Evolutionary conservation across 129 eudicot genomes (phyloP).

Genomic region (Cynara cardunculus): DNA sequence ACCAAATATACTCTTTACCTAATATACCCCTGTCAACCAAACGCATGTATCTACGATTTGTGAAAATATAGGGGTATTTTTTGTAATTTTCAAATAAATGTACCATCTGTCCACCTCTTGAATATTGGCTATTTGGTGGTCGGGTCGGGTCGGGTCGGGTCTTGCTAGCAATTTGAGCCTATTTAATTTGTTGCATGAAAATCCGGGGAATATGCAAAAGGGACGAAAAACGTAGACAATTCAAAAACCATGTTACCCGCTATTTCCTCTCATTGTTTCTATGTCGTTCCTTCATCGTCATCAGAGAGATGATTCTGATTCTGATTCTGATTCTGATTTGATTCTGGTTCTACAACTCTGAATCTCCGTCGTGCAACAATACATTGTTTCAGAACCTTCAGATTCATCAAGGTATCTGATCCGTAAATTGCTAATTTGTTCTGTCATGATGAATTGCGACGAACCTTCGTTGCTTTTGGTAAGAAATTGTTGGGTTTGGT

Average conservation of each 20-base stretch:
- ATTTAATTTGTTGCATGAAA: slow-evolving; percentile 20
- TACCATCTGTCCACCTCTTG: neutral
- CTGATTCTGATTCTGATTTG: slow-evolving; percentile 11
- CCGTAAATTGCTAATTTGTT: neutral
- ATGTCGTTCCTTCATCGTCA: slow-evolving; percentile 2
- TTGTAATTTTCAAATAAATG: neutral
- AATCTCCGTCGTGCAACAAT: slow-evolving; percentile 23
- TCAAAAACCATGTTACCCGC: slow-evolving; percentile 20
- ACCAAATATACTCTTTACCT: too few relatives aligned
- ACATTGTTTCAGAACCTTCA: slow-evolving; percentile 21
- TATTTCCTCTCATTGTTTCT: slow-evolving; percentile 11
- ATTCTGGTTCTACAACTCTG: slow-evolving; percentile 6
- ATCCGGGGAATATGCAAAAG: neutral
- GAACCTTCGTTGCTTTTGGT: neutral
- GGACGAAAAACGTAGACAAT: slow-evolving; percentile 1
- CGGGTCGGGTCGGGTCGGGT: neutral
- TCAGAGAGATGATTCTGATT: slow-evolving; percentile 13
- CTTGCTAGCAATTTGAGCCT: neutral
- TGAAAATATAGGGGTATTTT: neutral
- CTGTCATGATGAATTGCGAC: neutral
- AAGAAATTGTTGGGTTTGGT: neutral
- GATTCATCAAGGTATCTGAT: slow-evolving; percentile 18
- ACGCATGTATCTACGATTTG: too few relatives aligned
- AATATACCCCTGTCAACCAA: too few relatives aligned
- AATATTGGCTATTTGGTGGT: neutral